Evolutionary conservation across 495 filamentous ascomycete genomes (phyloP), one percentile per base, ranked within the genome.

Genomic region (Podospora comata): DNA sequence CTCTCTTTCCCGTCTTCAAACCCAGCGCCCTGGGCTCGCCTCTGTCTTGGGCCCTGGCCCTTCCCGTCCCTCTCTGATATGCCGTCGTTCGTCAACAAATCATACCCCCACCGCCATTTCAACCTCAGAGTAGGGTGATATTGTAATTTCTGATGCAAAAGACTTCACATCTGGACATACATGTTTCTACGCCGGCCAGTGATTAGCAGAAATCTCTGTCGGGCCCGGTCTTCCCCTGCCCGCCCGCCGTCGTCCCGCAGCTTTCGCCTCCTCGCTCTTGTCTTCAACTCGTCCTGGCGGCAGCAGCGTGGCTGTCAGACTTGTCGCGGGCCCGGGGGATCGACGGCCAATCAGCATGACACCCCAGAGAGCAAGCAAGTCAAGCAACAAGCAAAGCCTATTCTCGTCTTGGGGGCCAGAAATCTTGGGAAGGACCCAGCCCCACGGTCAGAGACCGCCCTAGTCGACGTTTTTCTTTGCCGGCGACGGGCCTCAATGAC

Each of bases 21-120:
- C 23, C 55, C 55, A 58, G 55, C 55, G n/a, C 55, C 55, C 55
- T 58, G 55, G 39, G 55, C 55, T 20, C 55, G 55, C 55, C n/a
- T 58, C 23, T 58, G 55, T 58, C n/a, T 58, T 58, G 15, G 55
- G n/a, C 16, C n/a, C n/a, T 58, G 55, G 18, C 23, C 39, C 39
- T 48, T 48, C 39, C 15, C 55, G 3, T 58, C 15, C 55, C 7
- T 58, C 23, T 58, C 23, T 58, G n/a, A 20, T 58, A 58, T 58
- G 39, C 39, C 13, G 39, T 48, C 39, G 39, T 48, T 58, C 55
- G 18, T 58, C 55, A 58, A 9, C 55, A 48, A 48, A 48, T 48
- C 39, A 48, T 11, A 48, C 11, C 39, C 16, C 39, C 39, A 48
- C 39, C 39, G 39, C 39, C 39, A 48, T 48, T 48, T 48, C 9